Percentiles rank a stretch among this genome's conserved stretches.
These are phyloP conservation scores for Sporothrix protearum DNA, from an alignment of 2,329 filamentous ascomycete genomes.

Conservation along the genomic window DNA sequence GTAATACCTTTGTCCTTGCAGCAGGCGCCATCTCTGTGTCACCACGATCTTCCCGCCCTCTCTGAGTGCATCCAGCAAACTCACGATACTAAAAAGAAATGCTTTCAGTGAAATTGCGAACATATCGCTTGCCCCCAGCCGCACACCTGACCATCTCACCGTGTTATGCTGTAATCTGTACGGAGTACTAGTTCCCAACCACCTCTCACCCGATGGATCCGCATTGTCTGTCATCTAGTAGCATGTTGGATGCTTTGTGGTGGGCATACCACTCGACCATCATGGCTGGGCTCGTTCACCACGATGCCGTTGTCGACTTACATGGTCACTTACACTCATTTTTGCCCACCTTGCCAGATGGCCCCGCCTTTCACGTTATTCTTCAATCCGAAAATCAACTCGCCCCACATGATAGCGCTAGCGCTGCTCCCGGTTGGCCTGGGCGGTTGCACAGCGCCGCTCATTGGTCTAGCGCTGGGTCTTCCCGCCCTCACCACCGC, in stretches of 20 bases:
- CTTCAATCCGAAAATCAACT: conserved; percentile 2
- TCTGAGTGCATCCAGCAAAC: background rate
- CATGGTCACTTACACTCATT: background rate
- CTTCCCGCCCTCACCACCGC: conserved; percentile 8
- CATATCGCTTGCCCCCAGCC: background rate
- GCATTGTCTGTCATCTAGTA: background rate
- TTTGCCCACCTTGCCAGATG: background rate
- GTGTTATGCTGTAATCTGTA: background rate
- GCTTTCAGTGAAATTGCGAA: background rate
- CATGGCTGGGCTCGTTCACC: background rate
- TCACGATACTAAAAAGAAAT: background rate
- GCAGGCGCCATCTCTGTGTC: background rate
- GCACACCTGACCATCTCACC: background rate
- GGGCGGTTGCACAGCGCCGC: conserved; percentile 27
- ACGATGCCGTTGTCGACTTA: background rate
- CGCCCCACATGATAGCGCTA: background rate
- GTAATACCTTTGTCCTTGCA: background rate
- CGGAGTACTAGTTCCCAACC: background rate
- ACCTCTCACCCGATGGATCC: background rate
- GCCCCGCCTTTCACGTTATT: conserved; percentile 3
- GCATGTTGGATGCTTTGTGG: background rate
- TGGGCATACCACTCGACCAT: background rate
- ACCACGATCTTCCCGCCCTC: background rate
- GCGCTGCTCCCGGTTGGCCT: background rate
- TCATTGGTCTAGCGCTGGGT: conserved; percentile 23